Evolutionary conservation across 768 basidiomycete genomes (phyloP).

Genomic region (Calocybe cyanea): DNA sequence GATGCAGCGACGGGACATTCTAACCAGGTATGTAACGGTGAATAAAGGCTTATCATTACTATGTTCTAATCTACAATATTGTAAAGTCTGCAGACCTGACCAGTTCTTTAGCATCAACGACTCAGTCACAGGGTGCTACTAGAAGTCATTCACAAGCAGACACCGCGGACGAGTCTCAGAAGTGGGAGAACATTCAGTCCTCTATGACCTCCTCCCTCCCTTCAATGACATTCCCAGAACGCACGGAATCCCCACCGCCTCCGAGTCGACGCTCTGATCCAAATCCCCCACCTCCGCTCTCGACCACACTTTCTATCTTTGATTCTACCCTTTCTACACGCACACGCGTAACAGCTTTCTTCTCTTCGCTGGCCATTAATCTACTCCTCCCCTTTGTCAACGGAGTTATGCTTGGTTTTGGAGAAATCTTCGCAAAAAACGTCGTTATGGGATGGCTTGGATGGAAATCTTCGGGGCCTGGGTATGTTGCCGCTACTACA

Average conservation of each 20-base stretch:
- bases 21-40: constrained; percentile 21
- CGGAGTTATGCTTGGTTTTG: constrained; percentile 95
- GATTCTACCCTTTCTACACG: constrained; percentile 61
- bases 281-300: constrained; percentile 28
- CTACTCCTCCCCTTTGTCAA: constrained; percentile 85
- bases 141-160: constrained; percentile 34
- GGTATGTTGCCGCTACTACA: constrained; percentile 33
- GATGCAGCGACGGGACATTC: constrained; percentile 37
- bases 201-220: constrained; percentile 66
- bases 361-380: constrained; percentile 80
- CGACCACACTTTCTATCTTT: constrained; percentile 68
- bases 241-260: constrained; percentile 49
- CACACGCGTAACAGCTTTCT: constrained; percentile 64
- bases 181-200: constrained; percentile 73
- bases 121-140: constrained; percentile 13
- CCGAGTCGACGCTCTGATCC: constrained; percentile 19
- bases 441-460: constrained; percentile 57
- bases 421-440: constrained; percentile 86
- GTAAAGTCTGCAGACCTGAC: too few relatives aligned
- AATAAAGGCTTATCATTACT: too few relatives aligned
- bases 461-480: constrained; percentile 35
- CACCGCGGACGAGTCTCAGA: constrained; percentile 46
- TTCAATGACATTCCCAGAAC: constrained; percentile 74
- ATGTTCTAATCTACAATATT: too few relatives aligned
- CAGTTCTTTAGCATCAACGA: constrained; percentile 7